Conservation (phyloP, 805 yeast species). For the Kuraishia piskuri region DNA sequence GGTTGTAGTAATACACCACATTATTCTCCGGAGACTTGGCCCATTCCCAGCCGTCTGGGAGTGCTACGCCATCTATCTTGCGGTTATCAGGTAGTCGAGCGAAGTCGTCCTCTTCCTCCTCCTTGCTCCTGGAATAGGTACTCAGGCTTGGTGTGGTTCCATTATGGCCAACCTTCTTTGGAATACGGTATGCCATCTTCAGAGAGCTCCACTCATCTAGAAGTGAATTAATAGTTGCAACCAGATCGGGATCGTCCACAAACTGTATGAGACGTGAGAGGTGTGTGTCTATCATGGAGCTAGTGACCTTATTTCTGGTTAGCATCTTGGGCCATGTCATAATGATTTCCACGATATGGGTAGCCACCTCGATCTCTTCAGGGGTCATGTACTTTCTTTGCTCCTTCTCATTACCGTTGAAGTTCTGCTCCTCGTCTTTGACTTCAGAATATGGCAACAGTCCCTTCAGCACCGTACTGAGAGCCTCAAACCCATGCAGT, state of each 20-base stretch:
- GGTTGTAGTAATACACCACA: slow-evolving; percentile 45
- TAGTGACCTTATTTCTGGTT: slow-evolving; percentile 59
- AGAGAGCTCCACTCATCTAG: slow-evolving; percentile 63
- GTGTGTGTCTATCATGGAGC: slow-evolving; percentile 62
- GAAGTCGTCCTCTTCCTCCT: background rate
- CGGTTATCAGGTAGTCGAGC: slow-evolving; percentile 11
- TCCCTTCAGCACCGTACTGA: slow-evolving; percentile 49
- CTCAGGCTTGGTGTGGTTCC: background rate
- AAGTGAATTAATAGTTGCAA: slow-evolving; percentile 32
- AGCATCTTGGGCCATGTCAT: slow-evolving; percentile 63
- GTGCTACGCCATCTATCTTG: slow-evolving; percentile 21
- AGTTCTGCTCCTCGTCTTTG: slow-evolving; percentile 3
- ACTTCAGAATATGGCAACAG: slow-evolving; percentile 9
- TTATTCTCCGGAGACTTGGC: slow-evolving; percentile 39
- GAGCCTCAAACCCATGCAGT: slow-evolving; percentile 81
- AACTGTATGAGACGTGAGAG: slow-evolving; percentile 33
- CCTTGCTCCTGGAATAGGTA: background rate
- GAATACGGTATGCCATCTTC: slow-evolving; percentile 80
- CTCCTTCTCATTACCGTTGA: slow-evolving; percentile 1
- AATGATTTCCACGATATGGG: slow-evolving; percentile 48
- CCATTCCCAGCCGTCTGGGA: slow-evolving; percentile 63
- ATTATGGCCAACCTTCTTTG: slow-evolving; percentile 34
- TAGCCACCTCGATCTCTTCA: slow-evolving; percentile 31
- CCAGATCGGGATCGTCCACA: slow-evolving; percentile 18
- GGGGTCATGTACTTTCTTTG: slow-evolving; percentile 7